These are phyloP conservation scores for Corynascus novoguineensis DNA, from an alignment of 495 filamentous ascomycete genomes.

Conservation along the genomic window DNA sequence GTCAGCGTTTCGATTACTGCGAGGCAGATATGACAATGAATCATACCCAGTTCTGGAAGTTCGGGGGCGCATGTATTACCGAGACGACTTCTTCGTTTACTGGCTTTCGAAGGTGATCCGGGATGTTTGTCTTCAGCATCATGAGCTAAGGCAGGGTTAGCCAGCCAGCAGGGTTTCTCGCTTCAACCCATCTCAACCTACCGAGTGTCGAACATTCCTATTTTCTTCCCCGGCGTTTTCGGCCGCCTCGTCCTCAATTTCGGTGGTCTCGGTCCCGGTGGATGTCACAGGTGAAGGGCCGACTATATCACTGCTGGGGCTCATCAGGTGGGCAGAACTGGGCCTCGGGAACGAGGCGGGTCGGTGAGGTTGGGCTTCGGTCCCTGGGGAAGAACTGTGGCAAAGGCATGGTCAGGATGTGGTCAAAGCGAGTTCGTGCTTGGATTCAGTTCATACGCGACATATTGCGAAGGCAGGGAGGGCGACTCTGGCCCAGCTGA, in stretches of 20 bases:
- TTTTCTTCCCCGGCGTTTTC: conserved; percentile 28
- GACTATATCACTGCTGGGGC: conserved; percentile 51
- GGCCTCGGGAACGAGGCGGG: conserved; percentile 38
- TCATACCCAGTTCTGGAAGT: conserved; percentile 69
- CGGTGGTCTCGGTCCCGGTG: conserved; percentile 63
- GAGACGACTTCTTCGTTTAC: conserved; percentile 71
- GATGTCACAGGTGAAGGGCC: conserved; percentile 75
- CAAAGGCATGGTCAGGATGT: conserved; percentile 10
- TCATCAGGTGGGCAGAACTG: conserved; percentile 37
- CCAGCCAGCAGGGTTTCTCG: neutral
- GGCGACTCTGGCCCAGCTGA: conserved; percentile 52
- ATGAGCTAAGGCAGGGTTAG: conserved; percentile 38
- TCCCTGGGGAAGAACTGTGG: conserved; percentile 35
- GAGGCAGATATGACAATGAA: neutral
- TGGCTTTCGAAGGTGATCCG: conserved; percentile 47
- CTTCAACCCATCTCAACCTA: conserved; percentile 20
- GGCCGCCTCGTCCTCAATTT: conserved; percentile 68
- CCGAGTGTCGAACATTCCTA: conserved; percentile 33
- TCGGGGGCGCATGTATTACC: conserved; percentile 80
- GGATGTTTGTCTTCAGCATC: conserved; percentile 57
- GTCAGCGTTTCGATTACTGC: conserved; percentile 7
- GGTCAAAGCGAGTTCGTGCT: neutral
- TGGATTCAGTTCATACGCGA: conserved; percentile 36
- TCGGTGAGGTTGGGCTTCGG: conserved; percentile 38
- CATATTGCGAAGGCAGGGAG: conserved; percentile 41